phyloP scores from a whole-genome alignment of 1,284 basidiomycete genomes.

The Crucibulum cyathiforme region DNA sequence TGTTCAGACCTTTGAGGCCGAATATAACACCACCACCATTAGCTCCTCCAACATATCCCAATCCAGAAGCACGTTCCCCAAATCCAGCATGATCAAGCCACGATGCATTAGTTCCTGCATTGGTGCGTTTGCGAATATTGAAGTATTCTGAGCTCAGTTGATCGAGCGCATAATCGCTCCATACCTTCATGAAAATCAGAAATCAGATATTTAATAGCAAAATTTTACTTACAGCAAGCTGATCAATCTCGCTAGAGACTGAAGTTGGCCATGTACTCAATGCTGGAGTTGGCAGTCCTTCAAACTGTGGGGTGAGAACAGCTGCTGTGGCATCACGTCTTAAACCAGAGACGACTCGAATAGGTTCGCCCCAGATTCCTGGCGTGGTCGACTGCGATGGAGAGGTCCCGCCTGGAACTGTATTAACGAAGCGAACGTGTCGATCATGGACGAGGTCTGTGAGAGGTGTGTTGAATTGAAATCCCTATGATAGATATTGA shows the following conservation, averaged over 20 bases:
- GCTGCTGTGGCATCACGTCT: slow-evolving; percentile 47
- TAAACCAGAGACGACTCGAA: slow-evolving; percentile 46
- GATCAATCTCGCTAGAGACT: slow-evolving; percentile 37
- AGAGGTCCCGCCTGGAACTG: slow-evolving; percentile 8
- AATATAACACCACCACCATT: slow-evolving; percentile 45
- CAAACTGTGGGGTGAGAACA: slow-evolving; percentile 46
- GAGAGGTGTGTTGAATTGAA: slow-evolving; percentile 43
- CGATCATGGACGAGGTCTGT: slow-evolving; percentile 45
- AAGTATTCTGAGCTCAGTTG: slow-evolving; percentile 42
- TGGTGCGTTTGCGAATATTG: slow-evolving; percentile 41
- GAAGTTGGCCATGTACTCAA: slow-evolving; percentile 45
- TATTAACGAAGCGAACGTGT: slow-evolving; percentile 41
- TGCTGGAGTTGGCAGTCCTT: slow-evolving; percentile 42
- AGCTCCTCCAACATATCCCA: slow-evolving; percentile 49
- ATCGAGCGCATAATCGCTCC: slow-evolving; percentile 46
- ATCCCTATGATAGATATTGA: slow-evolving; percentile 26
- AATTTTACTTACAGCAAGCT: slow-evolving; percentile 27
- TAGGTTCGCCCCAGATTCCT: slow-evolving; percentile 48
- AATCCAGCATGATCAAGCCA: slow-evolving; percentile 44
- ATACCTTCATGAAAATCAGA: slow-evolving; percentile 18
- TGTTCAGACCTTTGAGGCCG: slow-evolving; percentile 35
- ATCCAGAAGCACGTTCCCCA: slow-evolving; percentile 42
- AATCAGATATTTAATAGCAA: background rate
- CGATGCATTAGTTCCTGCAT: slow-evolving; percentile 34
- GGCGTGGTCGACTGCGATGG: slow-evolving; percentile 1